Percentiles rank a stretch among this genome's conserved stretches.
phyloP scores from a whole-genome alignment of 2,329 filamentous ascomycete species.

The Alternaria hordeiaustralica region DNA sequence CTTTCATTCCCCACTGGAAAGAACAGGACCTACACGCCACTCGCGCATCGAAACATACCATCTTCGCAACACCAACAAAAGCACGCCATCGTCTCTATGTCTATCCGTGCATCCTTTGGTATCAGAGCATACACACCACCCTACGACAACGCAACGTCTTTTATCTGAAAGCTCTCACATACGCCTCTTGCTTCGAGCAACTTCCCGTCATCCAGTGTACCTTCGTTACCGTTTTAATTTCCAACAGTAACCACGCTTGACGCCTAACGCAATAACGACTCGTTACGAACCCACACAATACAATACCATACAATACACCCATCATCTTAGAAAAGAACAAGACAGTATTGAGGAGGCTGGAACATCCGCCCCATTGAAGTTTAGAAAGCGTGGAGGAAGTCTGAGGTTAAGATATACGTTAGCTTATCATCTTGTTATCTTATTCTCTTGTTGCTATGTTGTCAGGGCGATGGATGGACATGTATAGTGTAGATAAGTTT shows the following conservation, averaged over 20 bases:
- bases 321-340: neutral
- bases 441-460: neutral
- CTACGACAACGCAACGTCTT: neutral
- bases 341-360: neutral
- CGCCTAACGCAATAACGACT: neutral
- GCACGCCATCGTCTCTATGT: neutral
- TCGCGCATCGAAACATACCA: neutral
- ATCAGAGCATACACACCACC: neutral
- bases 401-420: neutral
- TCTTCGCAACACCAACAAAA: neutral
- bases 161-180: neutral
- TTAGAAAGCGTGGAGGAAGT: neutral
- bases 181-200: neutral
- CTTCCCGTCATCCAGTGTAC: neutral
- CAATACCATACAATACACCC: neutral
- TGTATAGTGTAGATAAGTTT: neutral
- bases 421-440: neutral
- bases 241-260: neutral
- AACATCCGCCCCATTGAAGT: neutral
- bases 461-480: neutral
- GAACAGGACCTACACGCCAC: neutral
- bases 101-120: accelerated
- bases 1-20: neutral
- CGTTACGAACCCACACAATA: neutral
- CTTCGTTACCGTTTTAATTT: neutral